A percentile compares a stretch with the other conserved stretches of the same genome.
Conservation (phyloP, 1,284 basidiomycete species). For the Trametes hirsuta region DNA sequence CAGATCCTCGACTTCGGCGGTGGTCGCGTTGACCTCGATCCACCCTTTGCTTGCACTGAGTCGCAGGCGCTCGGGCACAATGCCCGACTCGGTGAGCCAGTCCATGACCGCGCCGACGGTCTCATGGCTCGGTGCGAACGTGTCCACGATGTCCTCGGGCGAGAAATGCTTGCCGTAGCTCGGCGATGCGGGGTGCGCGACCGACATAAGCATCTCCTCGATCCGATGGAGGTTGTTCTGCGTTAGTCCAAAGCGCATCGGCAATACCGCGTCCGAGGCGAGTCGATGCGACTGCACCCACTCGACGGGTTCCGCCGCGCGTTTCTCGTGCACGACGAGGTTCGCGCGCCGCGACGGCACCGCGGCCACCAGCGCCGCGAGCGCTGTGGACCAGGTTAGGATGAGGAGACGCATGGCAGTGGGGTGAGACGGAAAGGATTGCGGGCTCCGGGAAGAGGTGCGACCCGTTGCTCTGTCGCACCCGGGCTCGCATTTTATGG, state of each 20-base stretch:
- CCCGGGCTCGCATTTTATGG: conserved; percentile 6
- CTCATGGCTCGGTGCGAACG: conserved; percentile 43
- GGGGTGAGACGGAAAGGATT: conserved; percentile 1
- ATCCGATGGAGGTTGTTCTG: conserved; percentile 42
- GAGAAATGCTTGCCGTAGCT: conserved; percentile 43
- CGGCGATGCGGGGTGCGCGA: conserved; percentile 41
- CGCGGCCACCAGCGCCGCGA: conserved; percentile 19
- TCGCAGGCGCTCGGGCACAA: conserved; percentile 35
- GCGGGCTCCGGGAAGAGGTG: conserved; percentile 11
- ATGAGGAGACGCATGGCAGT: conserved; percentile 16
- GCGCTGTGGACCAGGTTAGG: conserved; percentile 7
- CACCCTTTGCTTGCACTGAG: conserved; percentile 42
- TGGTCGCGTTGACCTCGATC: conserved; percentile 44
- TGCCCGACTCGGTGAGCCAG: conserved; percentile 44
- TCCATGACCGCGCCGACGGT: conserved; percentile 39
- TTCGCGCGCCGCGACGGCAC: conserved; percentile 25
- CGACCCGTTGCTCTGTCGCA: neutral
- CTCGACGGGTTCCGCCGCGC: conserved; percentile 30
- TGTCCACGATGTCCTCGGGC: conserved; percentile 37
- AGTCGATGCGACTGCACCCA: conserved; percentile 29
- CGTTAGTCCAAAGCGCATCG: conserved; percentile 39
- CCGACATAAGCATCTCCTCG: conserved; percentile 40
- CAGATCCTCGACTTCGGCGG: conserved; percentile 44
- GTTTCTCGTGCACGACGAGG: conserved; percentile 35
- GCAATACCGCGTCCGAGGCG: conserved; percentile 29